A percentile compares a stretch with the other conserved stretches of the same genome.
phyloP scores from a whole-genome alignment of 129 eudicot genomes.

The Kitagawia praeruptora region DNA sequence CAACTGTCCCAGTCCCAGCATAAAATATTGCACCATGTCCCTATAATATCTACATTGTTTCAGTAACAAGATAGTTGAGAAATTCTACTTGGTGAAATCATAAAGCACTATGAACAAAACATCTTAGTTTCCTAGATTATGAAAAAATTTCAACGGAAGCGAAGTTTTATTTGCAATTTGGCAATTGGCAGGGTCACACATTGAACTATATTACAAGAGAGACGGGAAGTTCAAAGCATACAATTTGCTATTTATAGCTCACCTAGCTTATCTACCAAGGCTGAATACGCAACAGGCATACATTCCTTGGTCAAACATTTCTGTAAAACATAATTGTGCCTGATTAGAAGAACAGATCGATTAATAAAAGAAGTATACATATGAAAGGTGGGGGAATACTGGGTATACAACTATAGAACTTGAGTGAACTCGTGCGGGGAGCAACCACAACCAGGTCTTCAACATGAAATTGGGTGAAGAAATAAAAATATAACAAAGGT shows the following conservation, averaged over 20 bases:
- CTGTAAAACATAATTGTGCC: constrained; percentile 30
- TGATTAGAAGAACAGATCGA: constrained; percentile 5
- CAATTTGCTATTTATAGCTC: not conserved
- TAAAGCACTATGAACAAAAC: not conserved
- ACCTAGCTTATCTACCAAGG: constrained; percentile 72
- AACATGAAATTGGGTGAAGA: not conserved
- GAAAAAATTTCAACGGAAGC: not conserved
- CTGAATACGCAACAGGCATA: constrained; percentile 93
- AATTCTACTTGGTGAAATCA: not conserved
- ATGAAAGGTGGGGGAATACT: not conserved
- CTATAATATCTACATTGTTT: not conserved
- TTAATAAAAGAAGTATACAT: not conserved
- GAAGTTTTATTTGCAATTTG: not conserved
- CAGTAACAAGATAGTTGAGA: not conserved
- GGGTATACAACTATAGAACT: not conserved
- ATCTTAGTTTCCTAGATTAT: not conserved
- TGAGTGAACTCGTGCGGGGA: not conserved
- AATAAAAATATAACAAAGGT: no score
- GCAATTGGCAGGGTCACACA: not conserved
- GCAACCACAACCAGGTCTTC: not conserved
- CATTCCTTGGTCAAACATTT: constrained; percentile 93
- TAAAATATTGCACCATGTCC: no score
- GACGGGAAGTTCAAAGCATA: not conserved
- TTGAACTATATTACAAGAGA: not conserved
- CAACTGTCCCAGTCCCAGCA: constrained; percentile 20